A percentile compares a stretch with the other conserved stretches of the same genome.
Conservation (phyloP, 805 yeast genomes). For the Zygosaccharomyces bailii region DNA sequence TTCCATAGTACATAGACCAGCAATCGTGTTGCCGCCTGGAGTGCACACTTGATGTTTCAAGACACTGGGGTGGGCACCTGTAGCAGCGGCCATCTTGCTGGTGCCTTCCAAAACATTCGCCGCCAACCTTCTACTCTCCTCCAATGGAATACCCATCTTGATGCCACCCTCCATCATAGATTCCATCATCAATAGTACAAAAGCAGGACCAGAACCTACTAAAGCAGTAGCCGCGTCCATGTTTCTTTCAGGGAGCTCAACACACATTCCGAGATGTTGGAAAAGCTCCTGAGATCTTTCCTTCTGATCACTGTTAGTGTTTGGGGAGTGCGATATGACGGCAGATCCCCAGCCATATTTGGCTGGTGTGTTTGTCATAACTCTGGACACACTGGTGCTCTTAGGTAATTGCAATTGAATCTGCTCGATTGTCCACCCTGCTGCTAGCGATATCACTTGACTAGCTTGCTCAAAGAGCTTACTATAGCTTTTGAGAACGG, state of each 20-base stretch:
- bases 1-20: conserved; percentile 89
- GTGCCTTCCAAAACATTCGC: conserved; percentile 94
- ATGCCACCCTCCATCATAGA: conserved; percentile 92
- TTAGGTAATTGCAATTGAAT: conserved; percentile 34
- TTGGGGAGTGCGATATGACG: conserved; percentile 69
- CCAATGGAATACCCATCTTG: conserved; percentile 87
- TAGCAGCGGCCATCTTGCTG: conserved; percentile 78
- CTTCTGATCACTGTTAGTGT: conserved; percentile 43
- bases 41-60: conserved; percentile 88
- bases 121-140: conserved; percentile 79
- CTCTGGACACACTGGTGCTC: conserved; percentile 68
- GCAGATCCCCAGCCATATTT: conserved; percentile 92
- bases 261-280: conserved; percentile 59
- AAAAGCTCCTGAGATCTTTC: conserved; percentile 42
- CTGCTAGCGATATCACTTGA: conserved; percentile 75
- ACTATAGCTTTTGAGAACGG: conserved; percentile 52
- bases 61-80: conserved; percentile 84
- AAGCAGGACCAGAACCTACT: conserved; percentile 97
- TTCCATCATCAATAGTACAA: conserved; percentile 83
- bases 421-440: conserved; percentile 86
- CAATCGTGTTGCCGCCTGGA: conserved; percentile 97
- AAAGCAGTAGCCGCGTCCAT: conserved; percentile 96
- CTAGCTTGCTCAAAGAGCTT: conserved; percentile 45
- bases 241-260: conserved; percentile 76
- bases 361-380: conserved; percentile 99